Evolutionary conservation across 495 filamentous ascomycete genomes (phyloP), one percentile per base, ranked within the genome.

Genomic region (Pseudomonodictys pantanalensis): DNA sequence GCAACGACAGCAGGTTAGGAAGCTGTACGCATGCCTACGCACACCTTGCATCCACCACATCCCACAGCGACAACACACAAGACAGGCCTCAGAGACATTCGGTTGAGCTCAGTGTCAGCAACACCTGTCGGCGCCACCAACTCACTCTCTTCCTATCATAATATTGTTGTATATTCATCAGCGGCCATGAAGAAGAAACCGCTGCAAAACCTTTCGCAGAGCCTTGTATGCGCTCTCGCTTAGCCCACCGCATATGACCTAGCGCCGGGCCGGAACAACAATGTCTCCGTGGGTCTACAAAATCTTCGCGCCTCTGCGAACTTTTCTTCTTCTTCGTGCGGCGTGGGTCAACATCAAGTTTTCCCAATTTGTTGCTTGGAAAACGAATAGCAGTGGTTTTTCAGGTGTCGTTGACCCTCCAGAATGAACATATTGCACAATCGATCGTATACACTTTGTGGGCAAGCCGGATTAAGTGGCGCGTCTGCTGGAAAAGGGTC

Each of bases 111-210:
- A 83, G 71, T 42, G 78, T 73, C 71, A 71, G 43, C 56, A 35
- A 53, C 20, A n/a, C n/a, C n/a, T n/a, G n/a, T n/a, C n/a, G n/a
- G n/a, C n/a, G n/a, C n/a, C n/a, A 60, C 63, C 48, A 52, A 47
- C 72, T 83, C 81, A 83, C 78, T 75, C 81, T 83, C 81, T 83
- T 83, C 81, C 80, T 83, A 83, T 83, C 76, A 79, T 78, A 72
- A 74, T 68, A 73, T 76, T 76, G 72, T 5, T 41, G 56, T 70
- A 48, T 56, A 53, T n/a, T 83, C 80, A 81, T 83, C 80, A 81
- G 71, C 61, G 75, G 78, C 80, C 78, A 68, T 73, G 56, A 73
- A 61, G 45, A 38, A 67, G 25, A 56, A 44, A 58, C 6, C 47
- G 54, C 2, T 24, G 39, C 38, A 41, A 35, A 35, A 41, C 71